Evolutionary conservation across 306 rosid species (phyloP), one percentile per base, ranked within the genome.

Genomic region (Acmispon strigosus): DNA sequence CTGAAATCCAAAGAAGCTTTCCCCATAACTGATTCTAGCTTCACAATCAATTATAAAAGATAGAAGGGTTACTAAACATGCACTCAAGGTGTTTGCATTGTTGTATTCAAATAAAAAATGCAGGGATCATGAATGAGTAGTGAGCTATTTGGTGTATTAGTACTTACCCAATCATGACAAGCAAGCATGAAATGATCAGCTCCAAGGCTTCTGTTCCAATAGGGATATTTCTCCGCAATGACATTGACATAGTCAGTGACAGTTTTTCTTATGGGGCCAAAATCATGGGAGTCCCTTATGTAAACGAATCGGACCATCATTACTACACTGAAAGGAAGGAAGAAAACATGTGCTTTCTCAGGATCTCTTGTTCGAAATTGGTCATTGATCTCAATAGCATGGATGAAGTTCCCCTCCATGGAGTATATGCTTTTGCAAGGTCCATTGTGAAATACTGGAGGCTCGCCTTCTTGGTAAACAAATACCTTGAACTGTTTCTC

Each of bases 381-480:
- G 0, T 58, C 74, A 49, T 91, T 86, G 69, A 80, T 71, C 81
- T 91, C 95, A 29, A 94, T 75, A 6, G 82, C 87, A 65, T 94
- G 87, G 43, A 91, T 91, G 72, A 91, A 91, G 65, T 84, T 87
- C 10, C 95, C 96, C 66, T 91, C 99, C 75, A 84, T 84, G 2
- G 97, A 88, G 72, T 91, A 91, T 78, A 89, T 91, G 77, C 96
- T 89, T 84, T 84, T 89, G 88, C 95, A 94, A n/a, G 97, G 99
- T 48, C 97, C 96, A n/a, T 87, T 83, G 54, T 86, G 96, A 41
- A 87, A 91, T 58, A 91, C 56, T 7, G 95, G 99, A 0, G 81
- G 92, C 65, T 94, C 96, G 43, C 97, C 97, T 83, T 91, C 97
- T 87, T 73, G 80, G 4, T 94, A 94, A 12, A 89, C 88, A 2